Base-by-base conservation (phyloP, 208 protist genomes). In the Trypanosoma scelopori region DNA sequence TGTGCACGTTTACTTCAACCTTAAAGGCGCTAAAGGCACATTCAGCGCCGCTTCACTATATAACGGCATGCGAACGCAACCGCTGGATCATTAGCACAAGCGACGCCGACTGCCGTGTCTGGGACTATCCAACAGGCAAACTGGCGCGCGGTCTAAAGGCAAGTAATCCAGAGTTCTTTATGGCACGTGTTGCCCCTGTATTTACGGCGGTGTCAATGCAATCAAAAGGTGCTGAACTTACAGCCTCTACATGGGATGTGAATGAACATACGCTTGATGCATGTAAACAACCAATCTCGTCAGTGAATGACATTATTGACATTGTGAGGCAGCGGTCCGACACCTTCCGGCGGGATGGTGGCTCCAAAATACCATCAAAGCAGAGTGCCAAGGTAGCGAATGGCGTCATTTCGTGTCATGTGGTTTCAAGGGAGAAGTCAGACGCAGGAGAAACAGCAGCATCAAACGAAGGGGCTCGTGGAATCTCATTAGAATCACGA, bases 1-100 rank as follows among this genome's bases (percentile, higher is more conserved):
- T 90, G 9, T 87, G 86, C 58, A 84, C 79, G 27, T 93, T 93
- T 51, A 55, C 80, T 55, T 78, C 80, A 50, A 83, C 83, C 1
- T 65, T 81, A 32, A 77, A 74, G 18, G 81, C 74, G 22, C 28
- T 76, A 22, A 73, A 74, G 16, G 83, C 86, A 20, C 86, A 93
- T 65, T 71, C 65, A 4, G 71, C 86, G 3, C 70, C 70, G 42
- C 69, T 89, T 49, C 65, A 65, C 20, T 76, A 79, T 56, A 42
- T 92, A 15, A 52, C 69, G 12, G 48, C 88, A 9, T 79, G 81
- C 61, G 56, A 70, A 43, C 63, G 65, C 6, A 69, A 74, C 49
- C 70, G 59, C 27, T 79, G 79, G 53, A 55, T 93, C 35, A 65
- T 93, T 48, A 81, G 61, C 42, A 47, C 84, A 22, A 90, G 83